These are phyloP conservation scores for Metschnikowia reukaufii DNA, from an alignment of 805 yeast genomes.

Conservation along the genomic window DNA sequence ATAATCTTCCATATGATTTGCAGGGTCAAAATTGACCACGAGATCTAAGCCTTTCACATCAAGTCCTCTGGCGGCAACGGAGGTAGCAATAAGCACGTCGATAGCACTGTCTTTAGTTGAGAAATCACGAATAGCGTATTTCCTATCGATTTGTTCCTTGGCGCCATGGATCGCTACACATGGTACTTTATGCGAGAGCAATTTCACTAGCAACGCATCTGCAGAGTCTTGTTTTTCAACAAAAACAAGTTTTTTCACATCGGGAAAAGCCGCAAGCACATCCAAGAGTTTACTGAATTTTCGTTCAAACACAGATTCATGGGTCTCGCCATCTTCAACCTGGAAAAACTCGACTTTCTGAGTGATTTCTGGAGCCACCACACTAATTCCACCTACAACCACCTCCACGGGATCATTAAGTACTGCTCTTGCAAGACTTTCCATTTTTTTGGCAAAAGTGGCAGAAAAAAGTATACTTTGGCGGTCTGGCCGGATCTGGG, in stretches of 20 bases:
- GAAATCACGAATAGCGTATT: conserved; percentile 70
- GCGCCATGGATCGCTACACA: conserved; percentile 88
- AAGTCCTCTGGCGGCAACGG: conserved; percentile 91
- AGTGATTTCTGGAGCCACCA: conserved; percentile 76
- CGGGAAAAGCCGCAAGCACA: conserved; percentile 49
- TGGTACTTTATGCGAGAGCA: conserved; percentile 53
- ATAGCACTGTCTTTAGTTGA: conserved; percentile 50
- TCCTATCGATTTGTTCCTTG: conserved; percentile 80
- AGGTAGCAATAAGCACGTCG: conserved; percentile 80
- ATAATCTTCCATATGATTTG: conserved; percentile 76
- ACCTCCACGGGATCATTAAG: conserved; percentile 70
- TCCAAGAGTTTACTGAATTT: conserved; percentile 59
- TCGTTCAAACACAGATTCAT: conserved; percentile 8
- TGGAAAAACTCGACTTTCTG: conserved; percentile 68
- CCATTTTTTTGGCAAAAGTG: conserved; percentile 83
- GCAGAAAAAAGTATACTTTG: conserved; percentile 94
- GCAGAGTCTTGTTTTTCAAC: conserved; percentile 87
- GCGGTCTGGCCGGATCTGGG: conserved; percentile 76
- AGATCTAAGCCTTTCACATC: conserved; percentile 85
- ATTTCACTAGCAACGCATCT: conserved; percentile 61
- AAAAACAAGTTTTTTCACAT: conserved; percentile 68
- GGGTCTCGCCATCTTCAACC: conserved; percentile 30
- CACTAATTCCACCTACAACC: conserved; percentile 73
- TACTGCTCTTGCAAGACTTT: conserved; percentile 65
- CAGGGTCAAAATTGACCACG: conserved; percentile 67